Evolutionary conservation across 371 early-diverging fungal genomes (phyloP).

Genomic region (Coemansia sp.): DNA sequence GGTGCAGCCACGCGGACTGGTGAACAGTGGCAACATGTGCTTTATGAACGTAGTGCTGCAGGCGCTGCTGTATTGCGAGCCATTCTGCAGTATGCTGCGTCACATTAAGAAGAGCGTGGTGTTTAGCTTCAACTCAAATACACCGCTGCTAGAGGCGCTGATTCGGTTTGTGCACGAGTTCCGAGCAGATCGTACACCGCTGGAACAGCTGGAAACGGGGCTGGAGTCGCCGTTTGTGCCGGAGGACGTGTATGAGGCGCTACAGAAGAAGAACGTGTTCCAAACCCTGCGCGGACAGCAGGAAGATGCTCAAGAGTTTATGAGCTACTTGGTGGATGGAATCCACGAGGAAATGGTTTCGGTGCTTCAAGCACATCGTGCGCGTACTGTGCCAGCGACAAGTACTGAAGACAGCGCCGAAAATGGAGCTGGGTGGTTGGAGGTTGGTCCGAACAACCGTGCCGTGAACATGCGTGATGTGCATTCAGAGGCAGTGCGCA

Average conservation of each 20-base stretch:
- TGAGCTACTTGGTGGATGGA: slow-evolving; percentile 88
- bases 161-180: slow-evolving; percentile 50
- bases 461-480: slow-evolving; percentile 29
- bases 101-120: slow-evolving; percentile 64
- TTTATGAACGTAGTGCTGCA: slow-evolving; percentile 87
- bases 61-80: slow-evolving; percentile 70
- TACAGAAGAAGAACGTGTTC: slow-evolving; percentile 74
- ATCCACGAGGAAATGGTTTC: slow-evolving; percentile 87
- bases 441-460: slow-evolving; percentile 86
- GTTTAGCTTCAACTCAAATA: slow-evolving; percentile 70
- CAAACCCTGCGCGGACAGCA: slow-evolving; percentile 87
- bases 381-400: slow-evolving; percentile 2
- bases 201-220: slow-evolving; percentile 63
- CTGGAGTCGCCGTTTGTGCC: slow-evolving; percentile 85
- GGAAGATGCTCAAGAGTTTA: slow-evolving; percentile 96
- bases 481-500: slow-evolving; percentile 34
- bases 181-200: slow-evolving; percentile 57
- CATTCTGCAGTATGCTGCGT: slow-evolving; percentile 82
- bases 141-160: slow-evolving; percentile 82
- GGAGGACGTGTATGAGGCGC: slow-evolving; percentile 87
- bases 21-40: slow-evolving; percentile 95
- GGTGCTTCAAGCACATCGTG: slow-evolving; percentile 13
- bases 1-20: slow-evolving; percentile 85
- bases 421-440: slow-evolving; percentile 70
- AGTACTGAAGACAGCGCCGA: slow-evolving; percentile 13